A percentile compares a stretch with the other conserved stretches of the same genome.
phyloP scores from a whole-genome alignment of 331 rosid genomes.

The Malus hybrid region DNA sequence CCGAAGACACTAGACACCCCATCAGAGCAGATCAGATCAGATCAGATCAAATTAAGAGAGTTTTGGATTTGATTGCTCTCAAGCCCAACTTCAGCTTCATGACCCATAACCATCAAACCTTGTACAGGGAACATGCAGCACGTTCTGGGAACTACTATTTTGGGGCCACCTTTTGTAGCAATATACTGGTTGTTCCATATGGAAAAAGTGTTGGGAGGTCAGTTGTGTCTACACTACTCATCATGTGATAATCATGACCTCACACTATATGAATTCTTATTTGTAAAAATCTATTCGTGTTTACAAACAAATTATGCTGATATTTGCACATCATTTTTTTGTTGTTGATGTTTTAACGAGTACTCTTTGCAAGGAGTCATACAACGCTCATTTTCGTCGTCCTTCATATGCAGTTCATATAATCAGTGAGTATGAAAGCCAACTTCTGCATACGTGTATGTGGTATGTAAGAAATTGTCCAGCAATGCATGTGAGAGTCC shows the following conservation, averaged over 20 bases:
- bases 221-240: too few relatives aligned
- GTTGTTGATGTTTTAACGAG: too few relatives aligned
- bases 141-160: not conserved
- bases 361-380: too few relatives aligned
- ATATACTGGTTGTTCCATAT: too few relatives aligned
- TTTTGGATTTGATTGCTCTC: not conserved
- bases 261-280: not conserved
- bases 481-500: not conserved
- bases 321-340: too few relatives aligned
- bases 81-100: not conserved
- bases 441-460: not conserved
- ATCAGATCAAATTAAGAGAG: not conserved
- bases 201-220: too few relatives aligned
- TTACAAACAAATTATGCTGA: not conserved
- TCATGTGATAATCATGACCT: too few relatives aligned
- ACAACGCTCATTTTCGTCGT: not conserved
- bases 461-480: not conserved
- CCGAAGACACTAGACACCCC: not conserved
- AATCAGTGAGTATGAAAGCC: not conserved
- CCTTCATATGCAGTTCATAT: not conserved
- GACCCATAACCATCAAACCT: not conserved
- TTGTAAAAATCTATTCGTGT: not conserved
- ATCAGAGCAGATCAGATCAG: not conserved
- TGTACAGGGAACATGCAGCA: not conserved
- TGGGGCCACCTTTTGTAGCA: too few relatives aligned